phyloP scores from a whole-genome alignment of 768 basidiomycete species.

The Pholiota microspora region DNA sequence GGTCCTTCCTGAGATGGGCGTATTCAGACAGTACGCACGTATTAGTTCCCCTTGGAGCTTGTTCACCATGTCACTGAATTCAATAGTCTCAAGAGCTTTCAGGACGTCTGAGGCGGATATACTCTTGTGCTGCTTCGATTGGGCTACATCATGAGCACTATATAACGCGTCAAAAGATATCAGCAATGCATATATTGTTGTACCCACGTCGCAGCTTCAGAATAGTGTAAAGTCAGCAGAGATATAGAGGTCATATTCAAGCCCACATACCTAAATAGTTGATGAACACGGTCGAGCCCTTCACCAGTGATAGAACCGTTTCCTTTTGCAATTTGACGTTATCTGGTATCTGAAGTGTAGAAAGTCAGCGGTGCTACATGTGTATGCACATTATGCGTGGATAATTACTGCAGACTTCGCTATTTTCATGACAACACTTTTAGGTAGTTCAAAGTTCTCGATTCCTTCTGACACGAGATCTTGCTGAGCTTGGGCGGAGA shows the following conservation, averaged over 20 bases:
- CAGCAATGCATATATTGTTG: background rate
- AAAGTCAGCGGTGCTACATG: background rate
- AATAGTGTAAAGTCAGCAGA: background rate
- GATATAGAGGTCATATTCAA: background rate
- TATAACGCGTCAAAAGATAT: constrained; percentile 7
- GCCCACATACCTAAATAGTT: constrained; percentile 77
- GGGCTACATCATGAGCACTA: constrained; percentile 87
- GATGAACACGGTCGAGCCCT: constrained; percentile 93
- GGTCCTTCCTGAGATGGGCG: background rate
- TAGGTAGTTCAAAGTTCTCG: constrained; percentile 87
- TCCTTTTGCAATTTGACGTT: constrained; percentile 90
- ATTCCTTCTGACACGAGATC: constrained; percentile 81
- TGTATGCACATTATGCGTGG: constrained; percentile 24
- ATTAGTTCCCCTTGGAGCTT: constrained; percentile 63
- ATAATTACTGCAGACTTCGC: constrained; percentile 71
- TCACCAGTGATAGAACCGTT: constrained; percentile 77
- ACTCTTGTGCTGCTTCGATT: constrained; percentile 82
- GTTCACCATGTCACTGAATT: constrained; percentile 70
- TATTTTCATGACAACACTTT: constrained; percentile 77
- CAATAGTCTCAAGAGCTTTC: constrained; percentile 77
- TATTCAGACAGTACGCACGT: constrained; percentile 36
- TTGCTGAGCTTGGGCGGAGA: constrained; percentile 77
- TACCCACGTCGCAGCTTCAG: constrained; percentile 49
- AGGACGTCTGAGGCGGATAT: constrained; percentile 90
- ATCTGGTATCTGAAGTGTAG: constrained; percentile 67